Evolutionary conservation across 2,329 filamentous ascomycete species (phyloP).

Genomic region (Trichoderma gracile): DNA sequence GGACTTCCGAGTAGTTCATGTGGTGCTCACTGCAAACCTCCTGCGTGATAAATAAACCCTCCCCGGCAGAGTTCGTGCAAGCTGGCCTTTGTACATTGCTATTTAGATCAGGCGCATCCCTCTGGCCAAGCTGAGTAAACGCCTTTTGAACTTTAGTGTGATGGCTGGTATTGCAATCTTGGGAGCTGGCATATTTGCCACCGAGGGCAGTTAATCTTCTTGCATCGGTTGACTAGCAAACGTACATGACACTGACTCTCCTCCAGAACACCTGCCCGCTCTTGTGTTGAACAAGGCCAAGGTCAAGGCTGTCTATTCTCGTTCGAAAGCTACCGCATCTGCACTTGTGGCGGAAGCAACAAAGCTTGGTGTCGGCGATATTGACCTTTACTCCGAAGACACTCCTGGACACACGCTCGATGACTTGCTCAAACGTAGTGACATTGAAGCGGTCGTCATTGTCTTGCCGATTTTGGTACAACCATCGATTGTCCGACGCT

Average conservation of each 20-base stretch:
- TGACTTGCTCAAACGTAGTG: slow-evolving; percentile 16
- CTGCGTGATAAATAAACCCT: slow-evolving; percentile 1
- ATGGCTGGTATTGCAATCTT: slow-evolving; percentile 21
- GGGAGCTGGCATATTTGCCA: slow-evolving; percentile 22
- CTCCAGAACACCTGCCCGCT: slow-evolving; percentile 11
- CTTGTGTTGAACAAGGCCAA: slow-evolving; percentile 14
- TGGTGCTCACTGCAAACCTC: neutral
- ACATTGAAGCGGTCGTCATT: slow-evolving; percentile 5
- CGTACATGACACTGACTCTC: neutral
- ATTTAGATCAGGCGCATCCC: neutral
- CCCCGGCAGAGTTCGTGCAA: neutral
- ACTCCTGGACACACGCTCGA: slow-evolving; percentile 9
- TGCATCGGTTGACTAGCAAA: neutral
- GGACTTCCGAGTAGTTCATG: neutral
- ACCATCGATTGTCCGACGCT: slow-evolving; percentile 14
- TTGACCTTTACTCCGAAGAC: slow-evolving; percentile 25
- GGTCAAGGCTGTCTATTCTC: slow-evolving; percentile 16
- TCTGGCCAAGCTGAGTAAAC: neutral
- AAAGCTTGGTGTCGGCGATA: neutral
- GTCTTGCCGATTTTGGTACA: slow-evolving; percentile 23
- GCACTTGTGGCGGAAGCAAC: slow-evolving; percentile 9
- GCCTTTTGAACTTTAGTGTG: no score
- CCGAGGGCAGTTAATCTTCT: neutral
- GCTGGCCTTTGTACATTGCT: neutral
- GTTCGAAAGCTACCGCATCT: slow-evolving; percentile 11